Conservation (phyloP, 495 filamentous ascomycete genomes). For the Pseudoneurospora amorphoporcata region DNA sequence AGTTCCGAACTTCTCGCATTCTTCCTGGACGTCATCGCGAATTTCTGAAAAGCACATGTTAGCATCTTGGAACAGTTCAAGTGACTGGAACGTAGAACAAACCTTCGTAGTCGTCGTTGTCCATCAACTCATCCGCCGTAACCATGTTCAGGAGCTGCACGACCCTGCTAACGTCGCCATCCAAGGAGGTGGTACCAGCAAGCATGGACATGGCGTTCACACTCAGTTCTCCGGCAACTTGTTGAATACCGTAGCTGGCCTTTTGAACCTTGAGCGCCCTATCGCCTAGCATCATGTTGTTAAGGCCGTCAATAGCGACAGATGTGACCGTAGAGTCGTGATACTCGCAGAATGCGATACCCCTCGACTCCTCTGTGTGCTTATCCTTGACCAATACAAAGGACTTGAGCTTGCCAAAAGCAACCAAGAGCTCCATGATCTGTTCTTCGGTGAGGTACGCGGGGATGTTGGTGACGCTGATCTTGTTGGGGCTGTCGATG, state of each 20-base stretch:
- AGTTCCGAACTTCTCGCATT: constrained; percentile 82
- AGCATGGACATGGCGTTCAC: constrained; percentile 99
- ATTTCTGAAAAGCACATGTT: constrained; percentile 55
- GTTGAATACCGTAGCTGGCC: constrained; percentile 85
- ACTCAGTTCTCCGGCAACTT: constrained; percentile 86
- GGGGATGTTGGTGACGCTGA: constrained; percentile 83
- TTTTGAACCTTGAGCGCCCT: constrained; percentile 73
- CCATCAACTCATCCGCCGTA: constrained; percentile 87
- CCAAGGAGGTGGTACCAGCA: constrained; percentile 75
- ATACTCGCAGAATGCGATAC: constrained; percentile 96
- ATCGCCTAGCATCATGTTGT: constrained; percentile 86
- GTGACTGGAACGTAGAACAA: constrained; percentile 18
- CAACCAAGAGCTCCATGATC: constrained; percentile 75
- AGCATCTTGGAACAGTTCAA: not conserved
- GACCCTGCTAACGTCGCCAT: constrained; percentile 68
- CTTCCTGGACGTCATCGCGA: constrained; percentile 79
- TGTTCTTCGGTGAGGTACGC: constrained; percentile 81
- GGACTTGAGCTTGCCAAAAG: constrained; percentile 88
- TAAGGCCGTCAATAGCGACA: constrained; percentile 82
- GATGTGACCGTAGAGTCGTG: constrained; percentile 64
- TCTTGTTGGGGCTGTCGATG: constrained; percentile 87
- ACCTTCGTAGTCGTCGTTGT: constrained; percentile 91
- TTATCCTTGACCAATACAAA: constrained; percentile 86
- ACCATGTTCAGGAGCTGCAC: constrained; percentile 96
- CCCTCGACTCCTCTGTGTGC: constrained; percentile 76